A percentile compares a stretch with the other conserved stretches of the same genome.
phyloP scores from a whole-genome alignment of 441 rosid genomes.

The Geranium incanum region DNA sequence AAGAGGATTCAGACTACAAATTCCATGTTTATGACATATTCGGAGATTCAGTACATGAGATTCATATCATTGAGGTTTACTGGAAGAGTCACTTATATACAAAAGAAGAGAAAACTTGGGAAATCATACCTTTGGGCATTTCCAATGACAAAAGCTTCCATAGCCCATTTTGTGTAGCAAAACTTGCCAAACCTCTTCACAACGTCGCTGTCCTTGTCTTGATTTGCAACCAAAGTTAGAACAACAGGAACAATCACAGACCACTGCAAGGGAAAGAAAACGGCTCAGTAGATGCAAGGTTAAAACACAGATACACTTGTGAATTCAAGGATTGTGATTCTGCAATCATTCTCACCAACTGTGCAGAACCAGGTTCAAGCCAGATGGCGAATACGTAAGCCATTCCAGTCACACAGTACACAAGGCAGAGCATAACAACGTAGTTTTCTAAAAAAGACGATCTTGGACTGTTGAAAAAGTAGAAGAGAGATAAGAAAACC shows the following conservation, averaged over 20 bases:
- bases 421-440: conserved; percentile 65
- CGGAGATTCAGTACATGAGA: too few species aligned
- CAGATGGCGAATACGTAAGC: conserved; percentile 70
- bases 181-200: conserved; percentile 37
- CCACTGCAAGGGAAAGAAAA: conserved; percentile 31
- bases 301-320: background rate
- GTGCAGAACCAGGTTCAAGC: conserved; percentile 83
- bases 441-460: conserved; percentile 69
- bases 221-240: conserved; percentile 49
- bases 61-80: too few species aligned
- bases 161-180: conserved; percentile 56
- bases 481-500: conserved; percentile 84
- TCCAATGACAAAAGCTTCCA: conserved; percentile 55
- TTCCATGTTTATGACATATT: background rate
- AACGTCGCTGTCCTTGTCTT: conserved; percentile 34
- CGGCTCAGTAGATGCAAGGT: background rate
- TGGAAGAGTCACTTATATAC: too few species aligned
- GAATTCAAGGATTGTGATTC: background rate
- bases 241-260: conserved; percentile 59
- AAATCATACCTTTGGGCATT: conserved; percentile 44
- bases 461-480: conserved; percentile 92
- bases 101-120: background rate
- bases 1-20: background rate
- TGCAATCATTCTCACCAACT: conserved; percentile 46
- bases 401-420: conserved; percentile 83